Evolutionary conservation across 2,329 filamentous ascomycete genomes (phyloP), one percentile per base, ranked within the genome.

Genomic region (Magnaporthales sp.): DNA sequence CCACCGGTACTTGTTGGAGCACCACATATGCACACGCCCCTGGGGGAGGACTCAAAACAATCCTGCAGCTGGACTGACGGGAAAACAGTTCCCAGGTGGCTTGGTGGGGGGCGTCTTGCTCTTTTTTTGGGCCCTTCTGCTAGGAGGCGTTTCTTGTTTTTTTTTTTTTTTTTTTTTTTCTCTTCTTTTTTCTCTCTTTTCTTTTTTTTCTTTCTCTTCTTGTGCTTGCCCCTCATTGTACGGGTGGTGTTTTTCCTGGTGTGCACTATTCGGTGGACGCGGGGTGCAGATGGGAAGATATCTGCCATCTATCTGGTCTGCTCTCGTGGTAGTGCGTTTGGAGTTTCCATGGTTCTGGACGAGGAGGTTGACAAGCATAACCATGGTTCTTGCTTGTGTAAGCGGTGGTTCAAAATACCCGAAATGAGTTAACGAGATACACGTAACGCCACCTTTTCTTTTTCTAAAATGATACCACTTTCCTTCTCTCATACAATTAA

Each of bases 221-320:
- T 61, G 13, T 61, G 3, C 56, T 61, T 61, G 5, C 22, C 27
- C 27, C 56, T 61, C 27, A n/a, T 61, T 29, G 11, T 78, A 46
- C 38, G n/a, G 38, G n/a, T 46, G 38, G 19, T 19, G n/a, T 46
- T 46, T 46, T 46, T n/a, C n/a, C 15, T 19, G 38, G 38, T 13
- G 38, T 46, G 38, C 38, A 46, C 15, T 46, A 46, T n/a, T 46
- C 38, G 38, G 9, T 1, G 38, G n/a, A 46, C 38, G 38, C 38
- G 38, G 38, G 38, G 38, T 46, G 38, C 38, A 46, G 38, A 46
- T 46, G 38, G 38, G n/a, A 46, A 46, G 38, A 46, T 19, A 46
- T 7, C 15, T 46, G 38, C n/a, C 38, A 46, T 46, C 38, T 46
- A n/a, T 46, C 38, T 46, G 38, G 38, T 46, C 15, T 19, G 19